Evolutionary conservation across 441 rosid genomes (phyloP).

Genomic region (Syzygium syzygioides): DNA sequence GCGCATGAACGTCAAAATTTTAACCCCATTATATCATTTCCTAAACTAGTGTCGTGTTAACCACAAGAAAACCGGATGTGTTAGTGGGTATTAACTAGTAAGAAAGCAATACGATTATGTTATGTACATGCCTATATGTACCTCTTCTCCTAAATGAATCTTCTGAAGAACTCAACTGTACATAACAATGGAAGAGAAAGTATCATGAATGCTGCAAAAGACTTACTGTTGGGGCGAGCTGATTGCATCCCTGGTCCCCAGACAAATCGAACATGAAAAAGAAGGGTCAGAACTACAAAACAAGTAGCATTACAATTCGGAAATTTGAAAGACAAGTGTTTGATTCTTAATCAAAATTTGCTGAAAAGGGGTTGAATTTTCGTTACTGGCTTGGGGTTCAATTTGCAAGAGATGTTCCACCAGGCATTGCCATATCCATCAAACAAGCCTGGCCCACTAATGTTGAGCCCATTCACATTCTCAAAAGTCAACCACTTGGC

Average conservation of each 20-base stretch:
- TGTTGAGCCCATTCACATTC: neutral
- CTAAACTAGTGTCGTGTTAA: too few species aligned
- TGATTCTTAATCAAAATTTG: neutral
- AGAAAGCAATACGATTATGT: too few species aligned
- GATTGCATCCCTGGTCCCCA: neutral
- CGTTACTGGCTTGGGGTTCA: neutral
- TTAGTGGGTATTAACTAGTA: too few species aligned
- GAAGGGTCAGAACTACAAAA: neutral
- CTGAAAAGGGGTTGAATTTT: neutral
- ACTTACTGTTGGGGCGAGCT: neutral
- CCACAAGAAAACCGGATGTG: too few species aligned
- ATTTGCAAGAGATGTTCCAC: neutral
- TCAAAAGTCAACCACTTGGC: neutral
- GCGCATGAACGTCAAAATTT: too few species aligned
- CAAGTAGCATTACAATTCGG: neutral
- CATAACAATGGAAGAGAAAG: accelerated
- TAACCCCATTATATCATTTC: too few species aligned
- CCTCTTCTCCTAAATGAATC: neutral
- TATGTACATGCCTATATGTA: neutral
- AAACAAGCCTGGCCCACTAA: neutral
- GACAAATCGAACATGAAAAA: neutral
- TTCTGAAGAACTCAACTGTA: neutral
- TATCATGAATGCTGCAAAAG: neutral
- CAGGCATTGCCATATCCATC: neutral
- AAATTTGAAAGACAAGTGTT: neutral